phyloP scores from a whole-genome alignment of 2,329 filamentous ascomycete genomes.

The Pochonia chlamydosporia region DNA sequence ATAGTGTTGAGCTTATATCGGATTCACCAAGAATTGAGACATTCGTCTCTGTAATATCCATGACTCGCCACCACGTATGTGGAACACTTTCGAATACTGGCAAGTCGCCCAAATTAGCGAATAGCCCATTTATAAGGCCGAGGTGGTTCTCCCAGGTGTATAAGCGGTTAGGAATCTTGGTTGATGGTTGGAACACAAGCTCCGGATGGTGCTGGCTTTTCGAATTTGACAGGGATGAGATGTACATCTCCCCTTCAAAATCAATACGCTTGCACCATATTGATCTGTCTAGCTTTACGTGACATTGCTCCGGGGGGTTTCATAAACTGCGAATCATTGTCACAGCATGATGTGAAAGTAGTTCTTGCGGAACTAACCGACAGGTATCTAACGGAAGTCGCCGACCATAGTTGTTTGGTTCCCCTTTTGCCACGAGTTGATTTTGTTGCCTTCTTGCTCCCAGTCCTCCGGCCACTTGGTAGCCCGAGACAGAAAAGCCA shows the following conservation, averaged over 20 bases:
- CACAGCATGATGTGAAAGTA: neutral
- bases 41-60: neutral
- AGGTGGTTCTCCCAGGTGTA: slow-evolving; percentile 1
- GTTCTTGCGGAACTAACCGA: neutral
- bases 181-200: neutral
- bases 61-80: neutral
- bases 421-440: no score
- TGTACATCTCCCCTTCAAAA: neutral
- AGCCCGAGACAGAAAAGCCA: neutral
- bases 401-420: neutral
- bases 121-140: neutral
- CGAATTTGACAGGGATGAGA: neutral
- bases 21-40: neutral
- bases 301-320: neutral
- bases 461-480: no score
- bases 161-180: neutral
- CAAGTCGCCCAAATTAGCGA: neutral
- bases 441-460: no score
- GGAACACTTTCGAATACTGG: neutral
- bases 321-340: neutral
- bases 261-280: neutral
- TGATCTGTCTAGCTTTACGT: neutral
- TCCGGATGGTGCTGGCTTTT: neutral
- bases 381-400: neutral
- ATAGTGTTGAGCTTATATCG: neutral